These are phyloP conservation scores for Psilocybe azurescens DNA, from an alignment of 768 basidiomycete genomes.

Conservation along the genomic window DNA sequence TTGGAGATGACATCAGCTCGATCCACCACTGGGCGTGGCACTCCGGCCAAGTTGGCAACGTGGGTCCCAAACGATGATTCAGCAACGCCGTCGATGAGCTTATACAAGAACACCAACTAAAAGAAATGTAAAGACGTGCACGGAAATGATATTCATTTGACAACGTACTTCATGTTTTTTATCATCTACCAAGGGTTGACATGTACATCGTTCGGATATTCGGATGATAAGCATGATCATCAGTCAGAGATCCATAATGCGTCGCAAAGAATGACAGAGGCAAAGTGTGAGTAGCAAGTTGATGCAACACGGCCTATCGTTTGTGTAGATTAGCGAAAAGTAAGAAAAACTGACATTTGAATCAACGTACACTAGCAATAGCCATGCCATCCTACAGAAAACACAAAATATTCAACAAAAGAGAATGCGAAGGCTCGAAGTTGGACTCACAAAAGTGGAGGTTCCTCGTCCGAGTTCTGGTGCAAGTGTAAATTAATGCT, in stretches of 20 bases:
- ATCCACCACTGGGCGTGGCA: conserved; percentile 82
- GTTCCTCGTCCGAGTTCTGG: conserved; percentile 94
- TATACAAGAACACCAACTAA: conserved; percentile 93
- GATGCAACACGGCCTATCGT: conserved; percentile 84
- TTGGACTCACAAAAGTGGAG: conserved; percentile 77
- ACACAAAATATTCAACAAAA: conserved; percentile 1
- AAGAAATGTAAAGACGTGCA: conserved; percentile 7
- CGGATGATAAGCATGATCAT: conserved; percentile 91
- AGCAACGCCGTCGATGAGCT: conserved; percentile 88
- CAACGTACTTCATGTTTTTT: conserved; percentile 80
- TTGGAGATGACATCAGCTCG: conserved; percentile 88
- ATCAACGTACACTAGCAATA: conserved; percentile 77
- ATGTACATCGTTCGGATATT: conserved; percentile 97
- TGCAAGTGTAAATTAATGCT: conserved; percentile 17
- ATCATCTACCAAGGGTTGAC: conserved; percentile 93
- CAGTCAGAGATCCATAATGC: conserved; percentile 94
- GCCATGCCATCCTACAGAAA: conserved; percentile 90
- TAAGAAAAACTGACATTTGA: conserved; percentile 1
- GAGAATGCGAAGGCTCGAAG: not conserved
- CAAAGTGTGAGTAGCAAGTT: conserved; percentile 91
- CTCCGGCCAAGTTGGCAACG: conserved; percentile 94
- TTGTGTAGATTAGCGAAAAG: not conserved
- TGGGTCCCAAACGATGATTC: conserved; percentile 92
- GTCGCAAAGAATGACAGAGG: conserved; percentile 97
- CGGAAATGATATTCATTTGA: not conserved